Percentiles rank a stretch among this genome's conserved stretches.
Evolutionary conservation across 208 protist genomes (phyloP).

Genomic region (Acanthamoeba healyi): DNA sequence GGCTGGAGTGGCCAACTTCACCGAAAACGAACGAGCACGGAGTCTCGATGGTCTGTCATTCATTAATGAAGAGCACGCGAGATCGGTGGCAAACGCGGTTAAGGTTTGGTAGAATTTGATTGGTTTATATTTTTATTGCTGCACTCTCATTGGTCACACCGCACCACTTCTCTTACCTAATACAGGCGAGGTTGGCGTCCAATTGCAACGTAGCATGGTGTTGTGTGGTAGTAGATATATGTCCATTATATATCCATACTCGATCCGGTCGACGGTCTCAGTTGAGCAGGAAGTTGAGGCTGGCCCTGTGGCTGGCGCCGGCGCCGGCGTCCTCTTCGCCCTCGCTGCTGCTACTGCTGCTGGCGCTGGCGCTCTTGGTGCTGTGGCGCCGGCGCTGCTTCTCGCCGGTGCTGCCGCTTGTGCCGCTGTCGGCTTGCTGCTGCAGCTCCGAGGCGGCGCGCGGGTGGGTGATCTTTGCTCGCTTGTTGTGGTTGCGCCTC

Average conservation of each 20-base stretch:
- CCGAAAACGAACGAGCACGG: neutral
- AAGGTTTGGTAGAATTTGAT: too few species aligned
- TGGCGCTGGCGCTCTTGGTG: neutral
- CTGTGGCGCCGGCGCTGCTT: neutral
- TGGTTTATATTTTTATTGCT: neutral
- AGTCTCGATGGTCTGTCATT: neutral
- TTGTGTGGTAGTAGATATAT: too few species aligned
- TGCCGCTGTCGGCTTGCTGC: neutral
- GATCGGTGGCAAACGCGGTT: neutral
- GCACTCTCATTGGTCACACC: neutral
- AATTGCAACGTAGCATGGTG: neutral
- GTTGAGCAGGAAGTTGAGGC: neutral
- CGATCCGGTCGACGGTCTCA: neutral
- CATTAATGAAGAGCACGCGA: neutral
- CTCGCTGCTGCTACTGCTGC: neutral
- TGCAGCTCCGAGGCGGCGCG: too few species aligned
- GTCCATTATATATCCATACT: neutral
- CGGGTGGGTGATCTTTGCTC: neutral
- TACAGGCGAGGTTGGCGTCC: neutral
- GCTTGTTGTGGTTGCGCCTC: neutral
- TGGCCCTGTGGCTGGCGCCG: neutral
- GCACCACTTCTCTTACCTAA: neutral
- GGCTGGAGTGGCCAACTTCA: neutral
- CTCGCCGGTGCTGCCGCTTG: neutral
- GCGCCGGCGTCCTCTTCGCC: neutral